phyloP scores from a whole-genome alignment of 495 filamentous ascomycete species.

The Emericellopsis terricola region DNA sequence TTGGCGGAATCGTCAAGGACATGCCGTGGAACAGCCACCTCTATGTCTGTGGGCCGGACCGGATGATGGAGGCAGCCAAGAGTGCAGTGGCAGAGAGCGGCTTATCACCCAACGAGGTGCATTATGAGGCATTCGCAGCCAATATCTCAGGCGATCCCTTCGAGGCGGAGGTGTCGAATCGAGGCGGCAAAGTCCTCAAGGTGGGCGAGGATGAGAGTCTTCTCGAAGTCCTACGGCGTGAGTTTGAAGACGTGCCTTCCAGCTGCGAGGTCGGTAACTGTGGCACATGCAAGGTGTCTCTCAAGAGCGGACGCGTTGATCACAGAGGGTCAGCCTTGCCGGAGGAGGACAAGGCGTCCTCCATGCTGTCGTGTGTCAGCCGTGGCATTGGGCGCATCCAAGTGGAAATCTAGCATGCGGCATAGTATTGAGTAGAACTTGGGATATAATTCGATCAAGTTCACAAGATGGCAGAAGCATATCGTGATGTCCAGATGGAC shows the following conservation, averaged over 20 bases:
- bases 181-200: conserved; percentile 9
- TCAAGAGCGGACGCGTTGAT: conserved; percentile 30
- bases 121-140: conserved; percentile 36
- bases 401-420: conserved; percentile 18
- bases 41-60: conserved; percentile 34
- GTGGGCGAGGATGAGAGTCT: conserved; percentile 25
- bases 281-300: conserved; percentile 32
- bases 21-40: conserved; percentile 29
- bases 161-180: conserved; percentile 25
- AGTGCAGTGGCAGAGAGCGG: conserved; percentile 15
- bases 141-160: conserved; percentile 35
- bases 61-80: conserved; percentile 28
- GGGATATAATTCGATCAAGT: no score
- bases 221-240: conserved; percentile 19
- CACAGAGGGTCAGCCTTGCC: conserved; percentile 31
- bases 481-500: no score
- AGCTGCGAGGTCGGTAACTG: conserved; percentile 42
- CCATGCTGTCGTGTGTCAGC: conserved; percentile 30
- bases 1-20: conserved; percentile 17
- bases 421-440: no score
- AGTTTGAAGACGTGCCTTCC: conserved; percentile 23
- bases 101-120: conserved; percentile 25
- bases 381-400: conserved; percentile 25
- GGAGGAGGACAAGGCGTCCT: conserved; percentile 21
- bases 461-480: no score